phyloP scores from a whole-genome alignment of 768 basidiomycete species.

The Serendipita sp. region DNA sequence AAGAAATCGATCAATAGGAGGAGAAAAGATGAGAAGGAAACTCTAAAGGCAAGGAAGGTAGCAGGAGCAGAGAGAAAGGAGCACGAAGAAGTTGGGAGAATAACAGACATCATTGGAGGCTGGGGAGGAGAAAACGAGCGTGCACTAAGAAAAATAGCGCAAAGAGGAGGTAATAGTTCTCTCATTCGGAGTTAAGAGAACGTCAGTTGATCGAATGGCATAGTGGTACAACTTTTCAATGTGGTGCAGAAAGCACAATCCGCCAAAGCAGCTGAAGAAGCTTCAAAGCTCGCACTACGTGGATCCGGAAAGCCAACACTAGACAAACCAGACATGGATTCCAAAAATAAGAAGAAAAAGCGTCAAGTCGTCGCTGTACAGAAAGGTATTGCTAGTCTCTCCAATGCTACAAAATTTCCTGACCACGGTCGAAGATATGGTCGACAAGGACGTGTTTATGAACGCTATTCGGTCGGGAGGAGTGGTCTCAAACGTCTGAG shows the following conservation, averaged over 20 bases:
- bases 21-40: conserved; percentile 61
- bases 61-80: conserved; percentile 14
- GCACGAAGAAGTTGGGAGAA: conserved; percentile 15
- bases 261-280: conserved; percentile 46
- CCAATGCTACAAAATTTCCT: conserved; percentile 7
- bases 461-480: conserved; percentile 72
- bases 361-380: conserved; percentile 38
- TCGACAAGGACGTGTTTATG: conserved; percentile 63
- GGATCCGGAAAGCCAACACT: conserved; percentile 30
- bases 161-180: conserved; percentile 14
- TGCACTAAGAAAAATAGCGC: conserved; percentile 16
- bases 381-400: conserved; percentile 31
- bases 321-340: conserved; percentile 26
- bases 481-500: conserved; percentile 41
- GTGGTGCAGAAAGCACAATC: conserved; percentile 69
- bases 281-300: conserved; percentile 56
- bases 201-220: not conserved
- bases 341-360: conserved; percentile 31
- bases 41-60: conserved; percentile 49
- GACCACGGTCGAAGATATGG: conserved; percentile 25
- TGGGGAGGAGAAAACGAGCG: conserved; percentile 18
- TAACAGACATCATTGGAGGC: conserved; percentile 17
- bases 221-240: conserved; percentile 78
- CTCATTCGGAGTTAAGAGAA: not conserved
- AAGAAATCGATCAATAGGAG: conserved; percentile 56